phyloP scores from a whole-genome alignment of 768 basidiomycete genomes.

The Coprinopsis sp. region DNA sequence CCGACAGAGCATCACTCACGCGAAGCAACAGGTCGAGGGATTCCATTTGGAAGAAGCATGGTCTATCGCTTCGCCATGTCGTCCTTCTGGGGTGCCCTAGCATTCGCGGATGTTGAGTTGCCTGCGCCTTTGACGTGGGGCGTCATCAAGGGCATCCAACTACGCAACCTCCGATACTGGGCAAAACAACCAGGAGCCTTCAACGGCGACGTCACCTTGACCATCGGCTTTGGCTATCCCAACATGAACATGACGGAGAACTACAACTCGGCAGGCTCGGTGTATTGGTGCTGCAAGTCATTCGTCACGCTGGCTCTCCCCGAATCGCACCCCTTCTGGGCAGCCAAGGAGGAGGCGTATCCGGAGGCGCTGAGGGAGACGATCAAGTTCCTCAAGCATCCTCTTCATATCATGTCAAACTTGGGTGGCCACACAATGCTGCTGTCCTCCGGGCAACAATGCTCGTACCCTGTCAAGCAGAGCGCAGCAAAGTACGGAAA shows the following conservation, averaged over 20 bases:
- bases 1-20: background rate
- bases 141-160: conserved; percentile 64
- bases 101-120: conserved; percentile 64
- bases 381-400: conserved; percentile 51
- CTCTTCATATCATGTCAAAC: conserved; percentile 64
- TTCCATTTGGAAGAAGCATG: conserved; percentile 73
- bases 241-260: conserved; percentile 76
- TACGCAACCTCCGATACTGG: conserved; percentile 74
- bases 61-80: conserved; percentile 82
- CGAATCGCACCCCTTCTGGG: conserved; percentile 69
- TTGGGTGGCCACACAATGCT: conserved; percentile 63
- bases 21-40: conserved; percentile 53
- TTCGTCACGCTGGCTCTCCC: conserved; percentile 65
- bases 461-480: conserved; percentile 75
- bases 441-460: conserved; percentile 73
- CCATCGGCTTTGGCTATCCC: conserved; percentile 66
- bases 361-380: conserved; percentile 44
- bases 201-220: conserved; percentile 61
- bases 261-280: conserved; percentile 75
- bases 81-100: conserved; percentile 71
- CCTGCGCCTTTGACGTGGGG: conserved; percentile 73
- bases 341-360: conserved; percentile 59
- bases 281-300: conserved; percentile 80
- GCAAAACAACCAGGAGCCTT: conserved; percentile 57
- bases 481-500: conserved; percentile 79